phyloP scores from a whole-genome alignment of 2,329 filamentous ascomycete genomes.

The Hymenoscyphus fructigenus region DNA sequence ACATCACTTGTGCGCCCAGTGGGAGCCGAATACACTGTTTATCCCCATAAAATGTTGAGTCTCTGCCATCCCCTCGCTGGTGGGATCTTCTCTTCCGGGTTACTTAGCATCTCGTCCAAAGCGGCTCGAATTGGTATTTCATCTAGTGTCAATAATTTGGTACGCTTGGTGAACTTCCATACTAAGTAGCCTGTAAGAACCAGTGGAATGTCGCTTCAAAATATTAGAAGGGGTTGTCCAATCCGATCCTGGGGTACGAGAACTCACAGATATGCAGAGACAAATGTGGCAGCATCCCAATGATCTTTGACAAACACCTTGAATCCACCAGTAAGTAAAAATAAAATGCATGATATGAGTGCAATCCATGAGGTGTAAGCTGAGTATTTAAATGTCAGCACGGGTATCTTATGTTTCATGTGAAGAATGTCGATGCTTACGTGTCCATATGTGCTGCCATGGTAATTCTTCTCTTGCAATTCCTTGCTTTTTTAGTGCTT shows the following conservation, averaged over 20 bases:
- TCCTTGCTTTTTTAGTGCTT: slow-evolving; percentile 54
- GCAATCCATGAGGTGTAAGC: slow-evolving; percentile 61
- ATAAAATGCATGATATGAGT: slow-evolving; percentile 59
- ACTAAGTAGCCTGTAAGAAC: slow-evolving; percentile 44
- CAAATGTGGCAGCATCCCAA: slow-evolving; percentile 56
- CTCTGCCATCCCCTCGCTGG: slow-evolving; percentile 30
- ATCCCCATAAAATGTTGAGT: slow-evolving; percentile 40
- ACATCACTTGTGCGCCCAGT: no score
- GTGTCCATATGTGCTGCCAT: slow-evolving; percentile 63
- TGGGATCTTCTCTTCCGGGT: slow-evolving; percentile 39
- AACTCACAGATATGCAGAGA: slow-evolving; percentile 62
- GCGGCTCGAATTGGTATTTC: slow-evolving; percentile 41
- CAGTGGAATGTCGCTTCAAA: slow-evolving; percentile 41
- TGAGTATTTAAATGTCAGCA: slow-evolving; percentile 29
- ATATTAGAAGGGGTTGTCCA: neutral
- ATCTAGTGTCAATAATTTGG: slow-evolving; percentile 41
- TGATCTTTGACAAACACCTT: slow-evolving; percentile 58
- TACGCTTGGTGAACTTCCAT: slow-evolving; percentile 55
- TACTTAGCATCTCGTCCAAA: slow-evolving; percentile 37
- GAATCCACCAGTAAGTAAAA: slow-evolving; percentile 71
- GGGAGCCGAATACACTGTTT: no score
- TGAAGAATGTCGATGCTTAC: slow-evolving; percentile 41
- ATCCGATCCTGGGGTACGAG: neutral
- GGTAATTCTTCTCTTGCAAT: slow-evolving; percentile 52
- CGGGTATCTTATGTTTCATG: neutral